These are phyloP conservation scores for Calendula officinalis DNA, from an alignment of 129 eudicot genomes.

Conservation along the genomic window DNA sequence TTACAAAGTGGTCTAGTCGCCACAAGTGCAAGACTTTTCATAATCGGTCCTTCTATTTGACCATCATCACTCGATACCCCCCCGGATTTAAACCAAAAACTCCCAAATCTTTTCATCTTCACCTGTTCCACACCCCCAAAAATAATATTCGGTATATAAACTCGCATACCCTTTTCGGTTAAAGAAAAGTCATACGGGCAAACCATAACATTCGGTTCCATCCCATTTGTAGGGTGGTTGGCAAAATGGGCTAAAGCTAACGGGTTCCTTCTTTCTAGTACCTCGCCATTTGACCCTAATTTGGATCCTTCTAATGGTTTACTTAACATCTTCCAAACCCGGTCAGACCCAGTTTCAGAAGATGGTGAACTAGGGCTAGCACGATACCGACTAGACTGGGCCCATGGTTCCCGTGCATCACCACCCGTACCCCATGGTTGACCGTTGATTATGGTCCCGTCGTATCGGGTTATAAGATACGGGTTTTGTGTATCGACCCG, in stretches of 20 bases:
- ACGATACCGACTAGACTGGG: slow-evolving; percentile 36
- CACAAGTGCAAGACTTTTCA: slow-evolving; percentile 81
- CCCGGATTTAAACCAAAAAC: slow-evolving; percentile 85
- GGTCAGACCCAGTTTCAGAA: slow-evolving; percentile 65
- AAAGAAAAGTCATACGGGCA: slow-evolving; percentile 87
- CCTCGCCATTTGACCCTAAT: slow-evolving; percentile 46
- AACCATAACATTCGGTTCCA: slow-evolving; percentile 80
- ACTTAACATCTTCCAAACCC: slow-evolving; percentile 87
- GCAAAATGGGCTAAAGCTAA: slow-evolving; percentile 86
- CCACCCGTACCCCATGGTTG: slow-evolving; percentile 93
- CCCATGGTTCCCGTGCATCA: slow-evolving; percentile 70
- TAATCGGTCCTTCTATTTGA: slow-evolving; percentile 43
- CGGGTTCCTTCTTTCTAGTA: slow-evolving; percentile 83
- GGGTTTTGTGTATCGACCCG: slow-evolving; percentile 76
- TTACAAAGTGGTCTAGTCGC: slow-evolving; percentile 63
- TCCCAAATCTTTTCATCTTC: slow-evolving; percentile 73
- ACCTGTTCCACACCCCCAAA: slow-evolving; percentile 64
- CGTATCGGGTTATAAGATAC: slow-evolving; percentile 83
- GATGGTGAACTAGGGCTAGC: slow-evolving; percentile 23
- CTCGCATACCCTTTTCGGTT: slow-evolving; percentile 64
- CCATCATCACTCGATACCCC: slow-evolving; percentile 33
- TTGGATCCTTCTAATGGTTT: slow-evolving; percentile 63
- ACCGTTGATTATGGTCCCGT: slow-evolving; percentile 84
- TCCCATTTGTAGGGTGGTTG: slow-evolving; percentile 67
- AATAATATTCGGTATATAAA: slow-evolving; percentile 65